Conservation (phyloP, 805 yeast species). For the Lipomyces anomalus region DNA sequence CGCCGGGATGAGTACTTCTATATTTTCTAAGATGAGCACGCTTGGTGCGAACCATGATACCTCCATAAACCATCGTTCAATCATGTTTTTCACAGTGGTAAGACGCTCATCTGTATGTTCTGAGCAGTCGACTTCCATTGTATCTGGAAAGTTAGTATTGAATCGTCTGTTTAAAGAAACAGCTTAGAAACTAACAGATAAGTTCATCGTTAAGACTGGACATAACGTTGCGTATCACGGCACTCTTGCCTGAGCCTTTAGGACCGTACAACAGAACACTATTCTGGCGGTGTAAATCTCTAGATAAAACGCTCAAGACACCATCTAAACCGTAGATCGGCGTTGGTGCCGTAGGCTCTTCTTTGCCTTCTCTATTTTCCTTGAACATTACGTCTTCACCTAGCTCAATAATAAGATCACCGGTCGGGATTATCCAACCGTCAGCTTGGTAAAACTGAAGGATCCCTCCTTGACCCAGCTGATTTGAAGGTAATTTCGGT, state of each 20-base stretch:
- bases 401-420: neutral
- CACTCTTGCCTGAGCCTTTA: neutral
- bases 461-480: neutral
- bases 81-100: slow-evolving; percentile 41
- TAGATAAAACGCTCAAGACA: neutral
- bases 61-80: slow-evolving; percentile 42
- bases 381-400: neutral
- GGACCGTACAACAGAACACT: neutral
- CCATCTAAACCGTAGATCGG: neutral
- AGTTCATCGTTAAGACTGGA: neutral
- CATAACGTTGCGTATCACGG: neutral
- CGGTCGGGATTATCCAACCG: neutral
- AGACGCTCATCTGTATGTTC: slow-evolving; percentile 50
- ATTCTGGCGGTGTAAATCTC: neutral
- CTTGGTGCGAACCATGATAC: slow-evolving; percentile 77
- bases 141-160: no score
- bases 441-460: neutral
- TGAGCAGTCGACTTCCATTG: slow-evolving; percentile 39
- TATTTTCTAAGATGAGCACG: slow-evolving; percentile 66
- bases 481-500: neutral
- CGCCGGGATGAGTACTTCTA: slow-evolving; percentile 66
- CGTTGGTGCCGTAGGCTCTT: neutral
- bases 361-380: neutral
- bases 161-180: no score
- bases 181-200: no score